phyloP scores from a whole-genome alignment of 345 rosid genomes.

The Euclidium syriacum region DNA sequence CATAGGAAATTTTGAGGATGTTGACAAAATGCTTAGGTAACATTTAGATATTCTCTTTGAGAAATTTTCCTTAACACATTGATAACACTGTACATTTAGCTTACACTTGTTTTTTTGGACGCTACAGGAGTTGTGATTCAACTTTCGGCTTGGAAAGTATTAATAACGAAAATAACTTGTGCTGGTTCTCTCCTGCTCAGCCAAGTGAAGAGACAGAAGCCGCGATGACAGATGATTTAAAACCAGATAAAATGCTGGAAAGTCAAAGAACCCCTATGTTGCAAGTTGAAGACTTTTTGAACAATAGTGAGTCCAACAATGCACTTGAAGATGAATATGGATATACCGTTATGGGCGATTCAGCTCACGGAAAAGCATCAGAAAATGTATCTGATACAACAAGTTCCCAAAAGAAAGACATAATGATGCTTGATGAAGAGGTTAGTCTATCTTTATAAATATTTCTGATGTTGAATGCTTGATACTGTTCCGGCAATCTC shows the following conservation, averaged over 20 bases:
- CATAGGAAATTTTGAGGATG: constrained; percentile 85
- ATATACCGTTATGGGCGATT: constrained; percentile 22
- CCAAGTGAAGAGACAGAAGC: constrained; percentile 49
- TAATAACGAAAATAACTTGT: constrained; percentile 54
- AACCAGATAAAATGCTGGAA: constrained; percentile 36
- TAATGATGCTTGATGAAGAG: constrained; percentile 37
- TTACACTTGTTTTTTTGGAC: constrained; percentile 14
- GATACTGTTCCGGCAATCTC: neutral
- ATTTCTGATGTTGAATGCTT: neutral
- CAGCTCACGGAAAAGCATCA: constrained; percentile 23
- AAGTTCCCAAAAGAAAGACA: constrained; percentile 33
- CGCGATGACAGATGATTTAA: constrained; percentile 39
- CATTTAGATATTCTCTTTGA: neutral
- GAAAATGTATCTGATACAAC: constrained; percentile 12
- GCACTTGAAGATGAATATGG: constrained; percentile 35
- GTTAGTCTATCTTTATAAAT: constrained; percentile 32
- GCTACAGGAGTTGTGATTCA: constrained; percentile 76
- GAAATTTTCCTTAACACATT: neutral
- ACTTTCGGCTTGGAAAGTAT: constrained; percentile 66
- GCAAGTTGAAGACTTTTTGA: constrained; percentile 32
- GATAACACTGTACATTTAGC: neutral
- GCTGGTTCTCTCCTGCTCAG: constrained; percentile 66
- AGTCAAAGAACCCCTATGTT: constrained; percentile 35
- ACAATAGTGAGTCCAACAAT: constrained; percentile 28
- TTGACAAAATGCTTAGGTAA: constrained; percentile 88